These are phyloP conservation scores for Geranomyces michiganensis DNA, from an alignment of 192 early-diverging fungal species.

Conservation along the genomic window DNA sequence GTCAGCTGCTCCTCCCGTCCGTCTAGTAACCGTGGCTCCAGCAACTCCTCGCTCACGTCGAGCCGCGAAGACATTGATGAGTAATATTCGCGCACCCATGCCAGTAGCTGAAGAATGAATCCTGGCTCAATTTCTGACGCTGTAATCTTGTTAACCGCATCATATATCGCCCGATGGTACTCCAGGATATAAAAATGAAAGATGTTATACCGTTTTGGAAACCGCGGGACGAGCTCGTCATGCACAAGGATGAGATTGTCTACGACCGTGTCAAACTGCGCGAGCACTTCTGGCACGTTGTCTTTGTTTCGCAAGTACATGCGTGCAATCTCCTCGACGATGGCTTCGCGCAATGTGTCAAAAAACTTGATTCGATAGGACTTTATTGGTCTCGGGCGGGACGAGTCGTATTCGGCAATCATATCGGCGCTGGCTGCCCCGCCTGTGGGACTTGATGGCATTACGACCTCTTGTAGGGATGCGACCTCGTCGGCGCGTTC, in stretches of 20 bases:
- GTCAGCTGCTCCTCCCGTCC: slow-evolving; percentile 89
- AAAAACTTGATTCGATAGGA: slow-evolving; percentile 79
- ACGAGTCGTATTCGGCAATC: slow-evolving; percentile 3
- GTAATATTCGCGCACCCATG: slow-evolving; percentile 94
- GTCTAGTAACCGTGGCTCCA: slow-evolving; percentile 89
- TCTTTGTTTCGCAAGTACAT: slow-evolving; percentile 65
- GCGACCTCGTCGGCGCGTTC: slow-evolving; percentile 86
- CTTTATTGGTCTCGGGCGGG: slow-evolving; percentile 55
- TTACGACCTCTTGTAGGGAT: slow-evolving; percentile 40
- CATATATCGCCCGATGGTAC: slow-evolving; percentile 92
- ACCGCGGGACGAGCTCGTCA: slow-evolving; percentile 84
- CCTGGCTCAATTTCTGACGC: slow-evolving; percentile 77
- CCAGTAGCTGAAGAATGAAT: slow-evolving; percentile 79
- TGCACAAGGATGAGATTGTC: slow-evolving; percentile 86
- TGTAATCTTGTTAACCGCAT: slow-evolving; percentile 75
- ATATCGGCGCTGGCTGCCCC: background rate
- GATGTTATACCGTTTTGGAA: slow-evolving; percentile 91
- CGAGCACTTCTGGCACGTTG: slow-evolving; percentile 63
- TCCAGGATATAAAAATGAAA: slow-evolving; percentile 94
- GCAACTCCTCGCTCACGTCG: slow-evolving; percentile 82
- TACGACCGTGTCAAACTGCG: slow-evolving; percentile 78
- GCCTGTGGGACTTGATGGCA: background rate
- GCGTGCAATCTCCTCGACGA: slow-evolving; percentile 66
- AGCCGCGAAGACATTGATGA: slow-evolving; percentile 82
- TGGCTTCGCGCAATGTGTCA: slow-evolving; percentile 70